phyloP scores from a whole-genome alignment of 345 rosid species.

The Linum usitatissimum region DNA sequence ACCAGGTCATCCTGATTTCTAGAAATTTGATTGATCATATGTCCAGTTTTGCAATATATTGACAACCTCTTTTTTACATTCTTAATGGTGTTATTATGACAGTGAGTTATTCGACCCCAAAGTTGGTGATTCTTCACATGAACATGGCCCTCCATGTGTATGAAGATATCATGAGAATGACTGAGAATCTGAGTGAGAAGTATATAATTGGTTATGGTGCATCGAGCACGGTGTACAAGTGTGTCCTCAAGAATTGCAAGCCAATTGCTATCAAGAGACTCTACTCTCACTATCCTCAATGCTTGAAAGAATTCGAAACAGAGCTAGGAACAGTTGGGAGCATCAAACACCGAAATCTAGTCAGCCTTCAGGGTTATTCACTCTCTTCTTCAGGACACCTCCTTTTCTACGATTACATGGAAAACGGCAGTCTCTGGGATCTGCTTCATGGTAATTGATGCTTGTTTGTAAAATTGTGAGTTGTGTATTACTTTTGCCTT shows the following conservation, averaged over 20 bases:
- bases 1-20: slow-evolving; percentile 41
- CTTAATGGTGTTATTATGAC: slow-evolving; percentile 13
- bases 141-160: slow-evolving; percentile 97
- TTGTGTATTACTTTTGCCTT: neutral
- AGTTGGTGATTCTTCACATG: slow-evolving; percentile 86
- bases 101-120: slow-evolving; percentile 66
- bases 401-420: slow-evolving; percentile 95
- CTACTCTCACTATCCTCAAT: slow-evolving; percentile 71
- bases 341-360: slow-evolving; percentile 88
- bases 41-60: neutral
- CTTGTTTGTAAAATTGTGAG: neutral
- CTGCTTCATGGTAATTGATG: slow-evolving; percentile 56
- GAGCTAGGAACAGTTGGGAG: slow-evolving; percentile 85
- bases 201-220: slow-evolving; percentile 84
- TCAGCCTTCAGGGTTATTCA: slow-evolving; percentile 83
- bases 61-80: slow-evolving; percentile 3
- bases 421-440: slow-evolving; percentile 98
- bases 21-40: neutral
- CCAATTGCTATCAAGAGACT: slow-evolving; percentile 92
- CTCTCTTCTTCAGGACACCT: slow-evolving; percentile 72
- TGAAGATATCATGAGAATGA: slow-evolving; percentile 98
- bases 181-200: slow-evolving; percentile 86
- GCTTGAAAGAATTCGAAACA: slow-evolving; percentile 81
- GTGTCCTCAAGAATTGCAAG: slow-evolving; percentile 85
- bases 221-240: slow-evolving; percentile 87